Evolutionary conservation across 768 basidiomycete genomes (phyloP), one percentile per base, ranked within the genome.

Genomic region (Porphyrellus cyaneotinctus): DNA sequence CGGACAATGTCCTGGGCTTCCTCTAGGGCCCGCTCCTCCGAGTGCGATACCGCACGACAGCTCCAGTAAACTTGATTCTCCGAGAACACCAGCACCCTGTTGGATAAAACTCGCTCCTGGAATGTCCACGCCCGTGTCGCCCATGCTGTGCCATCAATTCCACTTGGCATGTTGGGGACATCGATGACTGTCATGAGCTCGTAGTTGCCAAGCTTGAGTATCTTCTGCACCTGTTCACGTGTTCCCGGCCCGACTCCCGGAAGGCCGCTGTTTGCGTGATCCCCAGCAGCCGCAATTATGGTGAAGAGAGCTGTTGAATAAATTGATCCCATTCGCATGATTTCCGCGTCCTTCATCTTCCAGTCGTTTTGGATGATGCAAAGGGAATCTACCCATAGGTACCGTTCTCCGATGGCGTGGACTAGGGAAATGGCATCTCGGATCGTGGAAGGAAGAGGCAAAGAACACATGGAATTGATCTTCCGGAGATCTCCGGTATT

Each of bases 401-500:
- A 39, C 20, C 38, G 38, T 20, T 39, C 54, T 36, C 62, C 57
- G 12, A 69, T 59, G 32, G 46, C 42, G 8, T 35, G 55, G 11
- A 58, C 53, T 11, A 69, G 44, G 6, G 55, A 52, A 2, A 39
- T 54, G 12, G 67, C 59, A 43, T 66, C 67, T 36, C 49, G 42
- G 26, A 66, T 64, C 4, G 64, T 66, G 18, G 52, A 23, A 6
- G 64, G 61, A 23, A 67, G 49, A 10, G 49, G 44, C 14, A 45
- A 15, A 10, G 38, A 39, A 10, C 20, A 20, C 6, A 39, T 10
- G 31, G 43, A 32, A 45, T 11, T 1, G 3, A 15, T 22, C 43
- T 32, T 45, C 20, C 43, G 60, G 14, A 62, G 41, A 12, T 47
- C 18, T 35, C 26, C 42, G 22, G 47, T 53, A 28, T 52, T 45